Base-by-base conservation (phyloP, 441 rosid species). In the Metrosideros polymorpha region DNA sequence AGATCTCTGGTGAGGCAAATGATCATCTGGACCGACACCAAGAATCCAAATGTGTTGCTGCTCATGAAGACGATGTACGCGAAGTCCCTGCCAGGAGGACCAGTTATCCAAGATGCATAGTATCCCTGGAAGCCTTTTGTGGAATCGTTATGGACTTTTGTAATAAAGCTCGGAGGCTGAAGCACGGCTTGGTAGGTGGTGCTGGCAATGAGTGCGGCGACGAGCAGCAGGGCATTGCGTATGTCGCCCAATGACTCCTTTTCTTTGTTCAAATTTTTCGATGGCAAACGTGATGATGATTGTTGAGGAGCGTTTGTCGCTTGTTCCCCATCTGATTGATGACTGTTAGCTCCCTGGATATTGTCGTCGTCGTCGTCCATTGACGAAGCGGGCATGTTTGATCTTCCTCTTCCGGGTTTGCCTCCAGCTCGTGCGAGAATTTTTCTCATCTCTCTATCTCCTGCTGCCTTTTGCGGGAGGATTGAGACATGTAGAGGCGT, bases 361-460 rank as follows among this genome's bases (percentile, higher is more conserved):
- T 25, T 4, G 6, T 55, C 3, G 29, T 24, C 1, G 6, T 12
- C 63, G 13, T 12, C 50, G 10, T 9, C 50, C 10, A 10, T 3
- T 47, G 50, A 47, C 9, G 50, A 25, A 0, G 0, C 0, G 0
- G 63, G 32, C 1, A 2, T 0, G 32, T n/a, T n/a, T n/a, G n/a
- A n/a, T 57, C 18, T 57, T n/a, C 8, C 32, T n/a, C 32, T 57
- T 55, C 29, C 4, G 0, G 5, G 32, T n/a, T 3, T n/a, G 66
- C 0, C 66, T 57, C 27, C 9, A 57, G 32, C 8, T 13, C 9
- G 2, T 0, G 35, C 4, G 4, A 6, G 2, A 12, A 13, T n/a
- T n/a, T n/a, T 9, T 13, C 32, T 9, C 18, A 25, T 57, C 6
- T 57, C 18, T 57, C 32, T 57, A 57, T 57, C 66, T 55, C 59